Evolutionary conservation across 768 basidiomycete species (phyloP).

Genomic region (Psilocybe tampanensis): DNA sequence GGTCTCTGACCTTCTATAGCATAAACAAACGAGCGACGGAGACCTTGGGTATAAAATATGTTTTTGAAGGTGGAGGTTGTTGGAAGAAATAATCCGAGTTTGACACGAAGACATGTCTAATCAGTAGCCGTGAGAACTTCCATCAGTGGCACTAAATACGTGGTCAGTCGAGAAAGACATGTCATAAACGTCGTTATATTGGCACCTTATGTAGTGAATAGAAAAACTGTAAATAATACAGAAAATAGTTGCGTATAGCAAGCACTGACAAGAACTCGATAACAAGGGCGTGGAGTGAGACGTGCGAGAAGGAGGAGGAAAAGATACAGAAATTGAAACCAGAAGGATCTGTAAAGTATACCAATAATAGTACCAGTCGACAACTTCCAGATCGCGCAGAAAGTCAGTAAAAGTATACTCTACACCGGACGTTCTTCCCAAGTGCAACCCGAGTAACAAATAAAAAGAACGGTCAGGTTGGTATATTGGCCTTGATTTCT

Average conservation of each 20-base stretch:
- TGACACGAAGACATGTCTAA: slow-evolving; percentile 16
- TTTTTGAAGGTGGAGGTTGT: slow-evolving; percentile 5
- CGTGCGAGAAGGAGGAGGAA: not conserved
- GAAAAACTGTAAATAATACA: slow-evolving; percentile 21
- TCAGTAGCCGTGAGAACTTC: slow-evolving; percentile 15
- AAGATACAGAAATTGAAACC: slow-evolving; percentile 2
- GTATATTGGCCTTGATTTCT: slow-evolving; percentile 52
- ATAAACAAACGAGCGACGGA: slow-evolving; percentile 17
- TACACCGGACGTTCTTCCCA: not conserved
- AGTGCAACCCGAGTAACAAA: not conserved
- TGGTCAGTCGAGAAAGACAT: not conserved
- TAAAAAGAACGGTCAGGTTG: slow-evolving; percentile 30
- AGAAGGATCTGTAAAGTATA: slow-evolving; percentile 2
- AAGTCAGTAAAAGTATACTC: slow-evolving; percentile 7
- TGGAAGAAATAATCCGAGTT: not conserved
- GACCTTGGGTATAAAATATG: not conserved
- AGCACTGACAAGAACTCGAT: slow-evolving; percentile 13
- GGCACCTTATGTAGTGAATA: slow-evolving; percentile 3
- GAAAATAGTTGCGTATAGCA: slow-evolving; percentile 13
- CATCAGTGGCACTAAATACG: slow-evolving; percentile 4
- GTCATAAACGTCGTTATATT: not conserved
- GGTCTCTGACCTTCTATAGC: slow-evolving; percentile 21
- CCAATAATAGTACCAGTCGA: slow-evolving; percentile 7
- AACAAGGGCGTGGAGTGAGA: slow-evolving; percentile 1
- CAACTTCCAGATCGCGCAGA: not conserved